Conservation (phyloP, 1,139 yeast species). For the Pichia sp. region DNA sequence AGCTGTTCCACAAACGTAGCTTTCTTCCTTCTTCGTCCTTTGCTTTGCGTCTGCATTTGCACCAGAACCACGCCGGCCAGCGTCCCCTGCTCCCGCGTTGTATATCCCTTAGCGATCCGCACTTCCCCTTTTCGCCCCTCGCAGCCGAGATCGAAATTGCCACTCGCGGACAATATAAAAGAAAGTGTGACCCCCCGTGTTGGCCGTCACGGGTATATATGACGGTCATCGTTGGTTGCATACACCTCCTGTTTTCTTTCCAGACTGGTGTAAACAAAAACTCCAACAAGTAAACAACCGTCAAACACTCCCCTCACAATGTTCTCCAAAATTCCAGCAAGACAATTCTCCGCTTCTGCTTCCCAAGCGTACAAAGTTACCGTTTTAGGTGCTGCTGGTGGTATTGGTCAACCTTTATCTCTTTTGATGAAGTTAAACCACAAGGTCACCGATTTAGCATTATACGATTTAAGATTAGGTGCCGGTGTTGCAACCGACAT, state of each 20-base stretch:
- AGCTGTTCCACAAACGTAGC: no score
- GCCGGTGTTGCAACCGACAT: constrained; percentile 97
- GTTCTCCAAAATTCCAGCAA: constrained; percentile 34
- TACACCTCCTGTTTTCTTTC: neutral
- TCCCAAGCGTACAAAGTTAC: constrained; percentile 72
- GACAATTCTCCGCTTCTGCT: constrained; percentile 61
- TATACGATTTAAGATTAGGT: constrained; percentile 89
- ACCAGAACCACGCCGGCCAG: no score
- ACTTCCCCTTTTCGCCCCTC: no score
- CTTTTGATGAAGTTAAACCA: constrained; percentile 81
- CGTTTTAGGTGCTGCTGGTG: constrained; percentile 96
- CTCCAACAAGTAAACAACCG: no score
- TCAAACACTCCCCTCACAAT: constrained; percentile 16
- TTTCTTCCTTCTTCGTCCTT: no score
- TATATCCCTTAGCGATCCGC: no score
- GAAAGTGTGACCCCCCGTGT: neutral
- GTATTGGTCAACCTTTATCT: constrained; percentile 97
- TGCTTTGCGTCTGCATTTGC: no score
- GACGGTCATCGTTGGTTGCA: neutral
- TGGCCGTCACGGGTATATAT: neutral
- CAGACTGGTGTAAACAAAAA: no score
- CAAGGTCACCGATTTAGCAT: constrained; percentile 75
- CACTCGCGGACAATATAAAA: no score
- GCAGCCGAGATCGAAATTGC: no score
- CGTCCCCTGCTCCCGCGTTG: no score